A percentile compares a stretch with the other conserved stretches of the same genome.
phyloP scores from a whole-genome alignment of 768 basidiomycete species.

The Podaxis sp. region DNA sequence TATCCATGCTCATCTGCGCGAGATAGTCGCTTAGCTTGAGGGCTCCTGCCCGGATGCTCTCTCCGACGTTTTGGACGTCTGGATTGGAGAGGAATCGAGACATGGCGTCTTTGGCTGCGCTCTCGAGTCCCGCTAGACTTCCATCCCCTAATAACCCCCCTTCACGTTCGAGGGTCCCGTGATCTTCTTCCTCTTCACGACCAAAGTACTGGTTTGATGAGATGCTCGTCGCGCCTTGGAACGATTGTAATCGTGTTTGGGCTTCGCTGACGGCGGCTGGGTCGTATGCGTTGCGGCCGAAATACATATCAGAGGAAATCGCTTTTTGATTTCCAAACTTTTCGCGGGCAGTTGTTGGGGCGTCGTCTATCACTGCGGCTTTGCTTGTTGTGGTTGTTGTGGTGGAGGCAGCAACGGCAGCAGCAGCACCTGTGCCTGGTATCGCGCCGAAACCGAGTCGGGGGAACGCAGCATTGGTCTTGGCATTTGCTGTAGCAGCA shows the following conservation, averaged over 20 bases:
- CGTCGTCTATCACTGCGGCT: constrained; percentile 44
- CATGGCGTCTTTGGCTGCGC: constrained; percentile 74
- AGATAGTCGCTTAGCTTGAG: constrained; percentile 60
- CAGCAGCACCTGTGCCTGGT: constrained; percentile 57
- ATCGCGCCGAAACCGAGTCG: constrained; percentile 84
- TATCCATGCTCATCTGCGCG: constrained; percentile 7
- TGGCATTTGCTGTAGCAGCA: constrained; percentile 21
- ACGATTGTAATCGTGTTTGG: constrained; percentile 74
- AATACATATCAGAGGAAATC: constrained; percentile 98
- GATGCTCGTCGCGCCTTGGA: constrained; percentile 91
- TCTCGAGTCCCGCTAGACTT: constrained; percentile 54
- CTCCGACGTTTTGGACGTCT: constrained; percentile 83
- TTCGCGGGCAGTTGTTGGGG: constrained; percentile 79
- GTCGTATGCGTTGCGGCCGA: constrained; percentile 88
- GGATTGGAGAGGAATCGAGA: constrained; percentile 75
- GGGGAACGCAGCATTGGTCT: constrained; percentile 50
- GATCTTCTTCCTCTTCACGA: constrained; percentile 75
- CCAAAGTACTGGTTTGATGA: constrained; percentile 98
- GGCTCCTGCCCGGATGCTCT: constrained; percentile 75
- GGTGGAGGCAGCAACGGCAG: constrained; percentile 41
- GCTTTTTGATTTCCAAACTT: constrained; percentile 92
- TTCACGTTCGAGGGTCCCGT: constrained; percentile 31
- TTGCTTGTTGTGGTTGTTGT: constrained; percentile 30
- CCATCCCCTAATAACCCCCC: constrained; percentile 48
- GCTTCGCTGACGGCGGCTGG: constrained; percentile 69